These are phyloP conservation scores for Spathaspora sp. DNA, from an alignment of 1,139 yeast genomes.

Conservation along the genomic window DNA sequence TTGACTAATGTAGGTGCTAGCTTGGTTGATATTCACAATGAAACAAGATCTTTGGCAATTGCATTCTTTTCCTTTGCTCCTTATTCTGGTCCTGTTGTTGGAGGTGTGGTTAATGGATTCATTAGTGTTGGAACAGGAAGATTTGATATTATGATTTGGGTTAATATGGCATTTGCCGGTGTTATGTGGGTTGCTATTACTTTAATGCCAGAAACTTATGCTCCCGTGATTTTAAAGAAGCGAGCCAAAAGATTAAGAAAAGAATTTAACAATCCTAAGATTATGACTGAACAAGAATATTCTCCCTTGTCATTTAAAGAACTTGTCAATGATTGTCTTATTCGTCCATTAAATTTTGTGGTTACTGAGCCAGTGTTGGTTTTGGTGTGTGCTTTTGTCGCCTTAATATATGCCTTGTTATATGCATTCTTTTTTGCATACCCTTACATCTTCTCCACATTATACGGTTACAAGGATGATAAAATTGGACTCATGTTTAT, in stretches of 20 bases:
- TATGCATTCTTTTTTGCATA: constrained; percentile 93
- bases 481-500: constrained; percentile 79
- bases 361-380: constrained; percentile 82
- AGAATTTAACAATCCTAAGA: constrained; percentile 76
- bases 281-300: constrained; percentile 92
- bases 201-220: constrained; percentile 82
- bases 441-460: constrained; percentile 68
- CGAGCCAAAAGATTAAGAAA: constrained; percentile 71
- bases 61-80: constrained; percentile 92
- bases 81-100: constrained; percentile 88
- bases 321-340: constrained; percentile 62
- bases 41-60: constrained; percentile 84
- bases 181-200: constrained; percentile 67
- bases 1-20: constrained; percentile 88
- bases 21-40: constrained; percentile 79
- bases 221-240: constrained; percentile 77
- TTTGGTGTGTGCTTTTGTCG: constrained; percentile 79
- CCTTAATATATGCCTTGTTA: constrained; percentile 79
- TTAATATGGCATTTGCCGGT: constrained; percentile 89
- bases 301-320: constrained; percentile 65
- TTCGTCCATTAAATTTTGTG: constrained; percentile 74
- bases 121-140: constrained; percentile 68
- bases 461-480: constrained; percentile 68
- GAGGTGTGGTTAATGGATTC: constrained; percentile 89
- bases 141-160: constrained; percentile 78